Conservation (phyloP, 345 rosid species). For the Euphorbia lathyris region DNA sequence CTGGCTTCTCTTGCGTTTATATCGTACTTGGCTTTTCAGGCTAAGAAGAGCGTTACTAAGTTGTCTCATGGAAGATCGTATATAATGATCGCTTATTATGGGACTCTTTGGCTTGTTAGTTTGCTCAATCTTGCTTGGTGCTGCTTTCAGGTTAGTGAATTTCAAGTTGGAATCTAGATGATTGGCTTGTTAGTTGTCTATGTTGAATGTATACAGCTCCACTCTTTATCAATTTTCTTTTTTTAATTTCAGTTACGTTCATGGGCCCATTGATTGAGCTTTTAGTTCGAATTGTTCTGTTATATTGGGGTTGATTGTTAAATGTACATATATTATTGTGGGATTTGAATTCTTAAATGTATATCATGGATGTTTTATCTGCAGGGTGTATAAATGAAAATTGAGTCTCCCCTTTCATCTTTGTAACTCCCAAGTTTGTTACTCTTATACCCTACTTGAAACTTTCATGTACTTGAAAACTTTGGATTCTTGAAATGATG, state of each 20-base stretch:
- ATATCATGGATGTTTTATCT: background rate
- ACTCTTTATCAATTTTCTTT: no score
- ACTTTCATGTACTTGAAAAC: background rate
- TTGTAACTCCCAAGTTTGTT: no score
- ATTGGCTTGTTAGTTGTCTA: background rate
- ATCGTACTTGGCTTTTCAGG: slow-evolving; percentile 64
- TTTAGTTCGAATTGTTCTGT: no score
- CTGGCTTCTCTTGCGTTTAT: slow-evolving; percentile 56
- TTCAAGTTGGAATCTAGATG: background rate
- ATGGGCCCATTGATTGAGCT: no score
- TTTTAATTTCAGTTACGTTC: no score
- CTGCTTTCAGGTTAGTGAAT: slow-evolving; percentile 57
- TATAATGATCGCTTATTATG: slow-evolving; percentile 81
- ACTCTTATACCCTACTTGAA: background rate
- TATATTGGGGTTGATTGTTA: no score
- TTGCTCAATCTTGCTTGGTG: slow-evolving; percentile 91
- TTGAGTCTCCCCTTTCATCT: background rate
- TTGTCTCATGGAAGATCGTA: slow-evolving; percentile 73
- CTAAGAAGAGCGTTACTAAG: slow-evolving; percentile 62
- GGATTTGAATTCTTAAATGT: no score
- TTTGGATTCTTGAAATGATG: background rate
- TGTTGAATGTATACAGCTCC: no score
- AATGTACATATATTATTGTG: background rate
- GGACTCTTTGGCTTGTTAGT: slow-evolving; percentile 81
- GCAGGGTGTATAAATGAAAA: background rate